These are phyloP conservation scores for Myxozyma nipponensis DNA, from an alignment of 805 yeast species.

Conservation along the genomic window DNA sequence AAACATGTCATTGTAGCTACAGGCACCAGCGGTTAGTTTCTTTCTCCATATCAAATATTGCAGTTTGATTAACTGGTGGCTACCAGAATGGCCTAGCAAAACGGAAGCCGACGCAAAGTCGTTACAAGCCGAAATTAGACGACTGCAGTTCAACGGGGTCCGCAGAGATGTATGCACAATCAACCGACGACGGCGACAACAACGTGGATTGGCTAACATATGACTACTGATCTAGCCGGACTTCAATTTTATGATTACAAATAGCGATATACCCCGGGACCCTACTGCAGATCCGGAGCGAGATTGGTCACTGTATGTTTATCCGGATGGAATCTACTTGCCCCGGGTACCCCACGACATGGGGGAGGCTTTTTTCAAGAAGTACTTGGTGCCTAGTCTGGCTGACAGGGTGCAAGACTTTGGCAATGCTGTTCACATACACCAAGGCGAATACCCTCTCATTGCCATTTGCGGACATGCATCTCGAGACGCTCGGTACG, in stretches of 20 bases:
- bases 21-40: constrained; percentile 39
- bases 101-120: constrained; percentile 40
- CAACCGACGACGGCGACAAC: background rate
- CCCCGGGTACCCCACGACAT: constrained; percentile 23
- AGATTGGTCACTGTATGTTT: constrained; percentile 42
- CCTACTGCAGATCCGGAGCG: constrained; percentile 2
- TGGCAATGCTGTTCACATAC: constrained; percentile 7
- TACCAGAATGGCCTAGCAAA: constrained; percentile 40
- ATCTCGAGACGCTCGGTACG: constrained; percentile 46
- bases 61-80: background rate
- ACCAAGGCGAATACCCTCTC: constrained; percentile 29
- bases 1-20: constrained; percentile 55
- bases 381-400: constrained; percentile 25
- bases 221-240: constrained; percentile 9
- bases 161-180: constrained; percentile 15
- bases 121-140: constrained; percentile 9
- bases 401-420: constrained; percentile 33
- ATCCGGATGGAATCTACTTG: constrained; percentile 49
- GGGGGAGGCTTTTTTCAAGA: constrained; percentile 10
- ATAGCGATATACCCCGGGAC: constrained; percentile 7
- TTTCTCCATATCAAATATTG: background rate
- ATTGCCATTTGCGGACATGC: constrained; percentile 65
- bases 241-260: constrained; percentile 23
- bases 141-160: constrained; percentile 8
- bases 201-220: background rate